These are phyloP conservation scores for Apophysomyces variabilis DNA, from an alignment of 371 early-diverging fungal genomes.

Conservation along the genomic window DNA sequence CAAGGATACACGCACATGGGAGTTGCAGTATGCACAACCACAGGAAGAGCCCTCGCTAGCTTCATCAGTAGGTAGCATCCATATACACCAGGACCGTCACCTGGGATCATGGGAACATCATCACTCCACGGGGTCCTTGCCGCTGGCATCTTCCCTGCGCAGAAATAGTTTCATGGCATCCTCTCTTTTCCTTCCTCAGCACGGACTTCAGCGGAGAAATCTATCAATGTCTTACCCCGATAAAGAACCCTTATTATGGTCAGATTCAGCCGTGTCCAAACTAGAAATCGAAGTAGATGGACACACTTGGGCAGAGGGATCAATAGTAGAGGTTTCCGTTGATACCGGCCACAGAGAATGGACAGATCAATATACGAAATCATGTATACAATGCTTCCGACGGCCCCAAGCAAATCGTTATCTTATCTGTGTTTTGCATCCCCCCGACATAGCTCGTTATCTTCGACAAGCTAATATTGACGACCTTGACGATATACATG, in stretches of 20 bases:
- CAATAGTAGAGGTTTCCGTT: conserved; percentile 17
- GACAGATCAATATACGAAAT: conserved; percentile 38
- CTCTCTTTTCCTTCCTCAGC: conserved; percentile 21
- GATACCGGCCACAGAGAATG: conserved; percentile 3
- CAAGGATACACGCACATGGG: conserved; percentile 11
- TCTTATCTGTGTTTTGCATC: conserved; percentile 32
- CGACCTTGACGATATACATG: not conserved
- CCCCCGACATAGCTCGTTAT: conserved; percentile 27
- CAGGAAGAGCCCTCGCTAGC: conserved; percentile 7
- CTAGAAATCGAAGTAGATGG: conserved; percentile 19
- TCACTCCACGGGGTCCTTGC: conserved; percentile 6
- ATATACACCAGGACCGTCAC: conserved; percentile 20
- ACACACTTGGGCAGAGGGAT: conserved; percentile 14
- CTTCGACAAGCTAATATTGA: conserved; percentile 19
- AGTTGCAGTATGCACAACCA: not conserved
- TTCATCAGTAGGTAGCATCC: conserved; percentile 11
- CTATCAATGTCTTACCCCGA: conserved; percentile 22
- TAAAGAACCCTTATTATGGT: conserved; percentile 3
- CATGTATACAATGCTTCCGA: conserved; percentile 36
- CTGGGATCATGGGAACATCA: conserved; percentile 31
- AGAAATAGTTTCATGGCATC: conserved; percentile 36
- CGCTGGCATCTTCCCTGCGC: conserved; percentile 20
- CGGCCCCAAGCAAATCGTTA: conserved; percentile 16
- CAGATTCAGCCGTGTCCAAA: not conserved
- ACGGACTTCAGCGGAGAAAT: conserved; percentile 14